A percentile compares a stretch with the other conserved stretches of the same genome.
phyloP scores from a whole-genome alignment of 228 moss, liverwort and hornwort species.

The Sphagnum fallax region DNA sequence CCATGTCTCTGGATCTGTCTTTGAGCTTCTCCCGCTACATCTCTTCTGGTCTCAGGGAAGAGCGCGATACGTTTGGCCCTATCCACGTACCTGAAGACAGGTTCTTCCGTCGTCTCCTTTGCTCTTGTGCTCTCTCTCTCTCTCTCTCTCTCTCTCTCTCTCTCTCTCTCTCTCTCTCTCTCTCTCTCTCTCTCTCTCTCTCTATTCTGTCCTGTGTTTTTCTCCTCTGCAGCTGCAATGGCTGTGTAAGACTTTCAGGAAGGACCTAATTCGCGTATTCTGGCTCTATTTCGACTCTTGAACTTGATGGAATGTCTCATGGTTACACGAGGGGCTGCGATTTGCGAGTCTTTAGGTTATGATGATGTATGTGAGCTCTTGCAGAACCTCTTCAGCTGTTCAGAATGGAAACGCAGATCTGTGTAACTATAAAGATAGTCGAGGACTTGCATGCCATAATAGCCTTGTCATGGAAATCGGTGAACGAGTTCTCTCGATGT shows the following conservation, averaged over 20 bases:
- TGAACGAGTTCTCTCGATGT: too few species aligned
- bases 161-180: not conserved
- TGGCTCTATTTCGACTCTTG: not conserved
- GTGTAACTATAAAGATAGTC: too few species aligned
- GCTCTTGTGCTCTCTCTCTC: not conserved
- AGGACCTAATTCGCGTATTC: not conserved
- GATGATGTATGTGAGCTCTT: not conserved
- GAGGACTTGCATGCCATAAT: too few species aligned
- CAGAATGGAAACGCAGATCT: not conserved
- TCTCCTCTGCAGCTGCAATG: not conserved
- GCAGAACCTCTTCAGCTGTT: not conserved
- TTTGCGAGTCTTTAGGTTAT: not conserved
- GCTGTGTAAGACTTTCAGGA: not conserved
- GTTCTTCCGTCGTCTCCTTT: constrained; percentile 5
- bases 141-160: not conserved
- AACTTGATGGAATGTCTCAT: not conserved
- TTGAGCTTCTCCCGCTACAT: constrained; percentile 27
- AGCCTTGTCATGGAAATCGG: too few species aligned
- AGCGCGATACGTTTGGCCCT: constrained; percentile 48
- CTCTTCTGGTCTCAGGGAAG: constrained; percentile 33
- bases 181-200: not conserved
- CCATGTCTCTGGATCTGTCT: constrained; percentile 12
- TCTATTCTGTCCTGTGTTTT: not conserved
- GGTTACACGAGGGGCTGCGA: too few species aligned
- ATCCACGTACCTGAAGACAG: constrained; percentile 37